Conservation (phyloP, 345 rosid genomes). For the Linum lewisii region DNA sequence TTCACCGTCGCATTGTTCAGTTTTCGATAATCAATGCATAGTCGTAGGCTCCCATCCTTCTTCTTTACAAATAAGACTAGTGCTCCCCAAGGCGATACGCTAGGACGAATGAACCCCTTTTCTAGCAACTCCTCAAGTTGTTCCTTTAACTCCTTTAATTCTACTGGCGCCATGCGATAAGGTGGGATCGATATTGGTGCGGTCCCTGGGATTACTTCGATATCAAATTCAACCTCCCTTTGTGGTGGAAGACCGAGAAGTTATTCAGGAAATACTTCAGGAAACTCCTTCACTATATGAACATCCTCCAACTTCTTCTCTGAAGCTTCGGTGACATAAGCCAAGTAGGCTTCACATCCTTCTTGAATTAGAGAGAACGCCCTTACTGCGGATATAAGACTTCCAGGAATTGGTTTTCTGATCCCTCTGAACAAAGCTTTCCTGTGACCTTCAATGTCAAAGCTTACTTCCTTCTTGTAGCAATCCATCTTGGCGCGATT, state of each 20-base stretch:
- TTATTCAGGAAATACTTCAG: not conserved
- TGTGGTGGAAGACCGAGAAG: not conserved
- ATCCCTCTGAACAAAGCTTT: not conserved
- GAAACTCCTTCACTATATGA: not conserved
- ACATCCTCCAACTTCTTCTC: not conserved
- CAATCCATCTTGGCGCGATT: not conserved
- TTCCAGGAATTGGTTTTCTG: not conserved
- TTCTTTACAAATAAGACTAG: not conserved
- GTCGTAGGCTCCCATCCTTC: not conserved
- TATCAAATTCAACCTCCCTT: not conserved
- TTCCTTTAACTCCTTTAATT: not conserved
- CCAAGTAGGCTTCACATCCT: not conserved
- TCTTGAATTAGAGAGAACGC: not conserved
- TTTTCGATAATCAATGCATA: not conserved
- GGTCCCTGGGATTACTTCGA: not conserved
- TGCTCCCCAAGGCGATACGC: not conserved
- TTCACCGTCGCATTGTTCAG: not conserved
- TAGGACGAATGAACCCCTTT: not conserved
- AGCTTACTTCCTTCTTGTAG: not conserved
- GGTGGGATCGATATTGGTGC: not conserved
- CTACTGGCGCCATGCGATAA: not conserved
- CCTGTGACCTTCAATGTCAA: not conserved
- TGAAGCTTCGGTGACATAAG: not conserved
- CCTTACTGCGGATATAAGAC: not conserved
- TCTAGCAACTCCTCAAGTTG: too few species aligned